Evolutionary conservation across 1,284 basidiomycete species (phyloP), one percentile per base, ranked within the genome.

Genomic region (Entoloma clypeatum): DNA sequence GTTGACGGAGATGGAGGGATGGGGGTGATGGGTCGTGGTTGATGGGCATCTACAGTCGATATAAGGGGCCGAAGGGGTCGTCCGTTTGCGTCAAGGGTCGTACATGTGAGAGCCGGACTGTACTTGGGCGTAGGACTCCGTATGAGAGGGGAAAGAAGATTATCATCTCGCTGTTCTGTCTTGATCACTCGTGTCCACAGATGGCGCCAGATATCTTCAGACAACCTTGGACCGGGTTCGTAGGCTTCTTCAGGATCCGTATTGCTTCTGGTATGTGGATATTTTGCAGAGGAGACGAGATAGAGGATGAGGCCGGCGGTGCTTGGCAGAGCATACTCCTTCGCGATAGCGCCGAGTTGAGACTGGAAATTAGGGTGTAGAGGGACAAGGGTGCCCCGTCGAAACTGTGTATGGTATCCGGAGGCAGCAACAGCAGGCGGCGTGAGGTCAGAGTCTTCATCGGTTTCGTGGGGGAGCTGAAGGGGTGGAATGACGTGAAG

Each of bases 241-340:
- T 74, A 72, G n/a, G 60, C 49, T 48, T 60, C 51, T 7, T 64
- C 63, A 24, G 33, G 33, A 14, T 37, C 42, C 13, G 50, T 43
- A 29, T 44, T 50, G 35, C 51, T 50, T 28, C 50, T 53, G n/a
- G 64, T 47, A 49, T 41, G 52, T 27, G 68, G 41, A 7, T 47
- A 45, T 27, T 56, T 54, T 16, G 52, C 44, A 26, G 56, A 60
- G 16, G 71, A 68, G 32, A 87, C 70, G 31, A 92, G 76, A 58
- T 89, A 92, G 3, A 92, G 68, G 30, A 89, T 67, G 40, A 92
- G 65, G 10, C 90, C 89, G 10, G 75, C 63, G 0, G 84, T 85
- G 52, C 84, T 89, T 1, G 89, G 89, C 9, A 92, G 68, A 7
- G 84, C 84, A 57, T 91, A 92, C 62, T 92, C 89, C 57, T 81